Conservation (phyloP, 2,329 filamentous ascomycete species). For the Pseudopyricularia cyperi region DNA sequence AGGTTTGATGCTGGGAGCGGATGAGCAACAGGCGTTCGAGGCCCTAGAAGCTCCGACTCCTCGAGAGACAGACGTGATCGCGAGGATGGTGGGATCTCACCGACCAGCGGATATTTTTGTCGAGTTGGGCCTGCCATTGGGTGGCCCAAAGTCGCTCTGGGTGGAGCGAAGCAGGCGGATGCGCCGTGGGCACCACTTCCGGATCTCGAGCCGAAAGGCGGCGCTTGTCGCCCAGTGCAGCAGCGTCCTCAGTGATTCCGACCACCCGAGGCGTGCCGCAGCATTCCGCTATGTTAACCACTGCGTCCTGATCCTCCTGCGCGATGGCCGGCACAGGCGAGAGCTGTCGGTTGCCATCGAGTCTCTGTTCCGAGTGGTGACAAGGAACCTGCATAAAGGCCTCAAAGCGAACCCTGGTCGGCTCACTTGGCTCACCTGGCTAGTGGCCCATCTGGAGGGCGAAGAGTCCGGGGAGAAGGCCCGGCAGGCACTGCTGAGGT, state of each 20-base stretch:
- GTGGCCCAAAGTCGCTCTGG: background rate
- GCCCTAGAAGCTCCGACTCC: background rate
- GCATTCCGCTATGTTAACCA: slow-evolving; percentile 17
- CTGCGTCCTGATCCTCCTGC: slow-evolving; percentile 9
- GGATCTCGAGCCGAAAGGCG: slow-evolving; percentile 4
- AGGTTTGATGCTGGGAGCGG: background rate
- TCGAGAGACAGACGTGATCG: background rate
- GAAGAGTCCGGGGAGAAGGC: background rate
- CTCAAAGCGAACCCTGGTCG: slow-evolving; percentile 19
- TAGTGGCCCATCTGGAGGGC: slow-evolving; percentile 16
- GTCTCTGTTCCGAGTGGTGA: slow-evolving; percentile 19
- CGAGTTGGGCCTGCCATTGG: background rate
- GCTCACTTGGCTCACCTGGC: slow-evolving; percentile 20
- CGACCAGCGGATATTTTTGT: background rate
- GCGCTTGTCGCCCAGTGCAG: slow-evolving; percentile 10
- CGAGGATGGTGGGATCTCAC: background rate
- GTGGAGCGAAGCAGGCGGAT: background rate
- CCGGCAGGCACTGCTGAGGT: background rate
- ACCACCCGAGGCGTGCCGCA: slow-evolving; percentile 10
- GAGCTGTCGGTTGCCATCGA: slow-evolving; percentile 7
- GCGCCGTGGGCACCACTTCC: background rate
- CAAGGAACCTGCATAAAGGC: slow-evolving; percentile 20
- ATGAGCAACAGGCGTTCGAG: background rate
- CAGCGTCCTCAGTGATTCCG: slow-evolving; percentile 7
- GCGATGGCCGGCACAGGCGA: background rate